These are phyloP conservation scores for Oidium heveae DNA, from an alignment of 2,329 filamentous ascomycete species.

Conservation along the genomic window DNA sequence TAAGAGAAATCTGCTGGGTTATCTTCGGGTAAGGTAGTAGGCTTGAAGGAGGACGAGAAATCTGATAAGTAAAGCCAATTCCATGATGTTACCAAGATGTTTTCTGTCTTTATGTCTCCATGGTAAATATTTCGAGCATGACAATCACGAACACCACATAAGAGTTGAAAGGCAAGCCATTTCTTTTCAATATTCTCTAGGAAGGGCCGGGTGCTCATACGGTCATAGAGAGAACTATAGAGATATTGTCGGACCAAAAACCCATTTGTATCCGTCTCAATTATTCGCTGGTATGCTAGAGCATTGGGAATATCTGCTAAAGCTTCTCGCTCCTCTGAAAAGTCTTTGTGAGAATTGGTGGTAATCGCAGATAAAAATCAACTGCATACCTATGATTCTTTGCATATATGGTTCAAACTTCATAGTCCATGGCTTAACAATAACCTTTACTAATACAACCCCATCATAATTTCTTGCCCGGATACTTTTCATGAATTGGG, in stretches of 20 bases:
- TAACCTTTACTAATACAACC: slow-evolving; percentile 77
- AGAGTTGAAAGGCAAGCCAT: slow-evolving; percentile 87
- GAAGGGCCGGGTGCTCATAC: slow-evolving; percentile 86
- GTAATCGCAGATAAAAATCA: no score
- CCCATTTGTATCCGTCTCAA: slow-evolving; percentile 78
- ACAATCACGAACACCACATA: slow-evolving; percentile 79
- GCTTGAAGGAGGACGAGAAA: slow-evolving; percentile 90
- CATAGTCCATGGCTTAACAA: slow-evolving; percentile 78
- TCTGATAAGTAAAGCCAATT: slow-evolving; percentile 98
- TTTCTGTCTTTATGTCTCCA: slow-evolving; percentile 97
- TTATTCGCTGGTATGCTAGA: slow-evolving; percentile 64
- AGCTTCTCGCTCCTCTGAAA: slow-evolving; percentile 50
- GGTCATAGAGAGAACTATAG: slow-evolving; percentile 91
- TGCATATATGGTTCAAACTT: slow-evolving; percentile 56
- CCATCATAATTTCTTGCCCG: slow-evolving; percentile 76
- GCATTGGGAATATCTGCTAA: slow-evolving; percentile 75
- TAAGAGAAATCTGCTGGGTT: slow-evolving; percentile 96
- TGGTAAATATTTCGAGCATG: slow-evolving; percentile 78
- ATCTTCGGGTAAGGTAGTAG: slow-evolving; percentile 76
- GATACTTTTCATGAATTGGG: slow-evolving; percentile 91
- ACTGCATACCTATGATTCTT: slow-evolving; percentile 41
- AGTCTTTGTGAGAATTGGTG: no score
- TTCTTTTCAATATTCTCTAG: slow-evolving; percentile 96
- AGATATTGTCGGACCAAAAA: slow-evolving; percentile 88
- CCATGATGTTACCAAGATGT: slow-evolving; percentile 91